Evolutionary conservation across 1,139 yeast species (phyloP).

Genomic region (Ogataea hybrid): DNA sequence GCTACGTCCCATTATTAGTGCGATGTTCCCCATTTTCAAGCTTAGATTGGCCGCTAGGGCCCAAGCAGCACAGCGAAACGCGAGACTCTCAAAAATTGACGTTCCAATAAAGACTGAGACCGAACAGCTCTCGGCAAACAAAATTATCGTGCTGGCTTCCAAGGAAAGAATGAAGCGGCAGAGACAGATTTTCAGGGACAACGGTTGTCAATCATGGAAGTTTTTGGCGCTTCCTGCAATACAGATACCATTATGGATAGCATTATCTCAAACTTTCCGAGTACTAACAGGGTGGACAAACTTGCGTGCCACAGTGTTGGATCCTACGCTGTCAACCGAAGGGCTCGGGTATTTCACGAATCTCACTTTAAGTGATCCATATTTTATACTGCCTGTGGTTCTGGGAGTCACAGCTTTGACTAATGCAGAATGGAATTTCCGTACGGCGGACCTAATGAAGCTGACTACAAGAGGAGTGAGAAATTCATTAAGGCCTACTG

Average conservation of each 20-base stretch:
- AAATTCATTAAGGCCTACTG: conserved; percentile 50
- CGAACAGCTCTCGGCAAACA: conserved; percentile 67
- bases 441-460: conserved; percentile 52
- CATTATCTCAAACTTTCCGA: conserved; percentile 73
- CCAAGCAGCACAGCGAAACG: conserved; percentile 33
- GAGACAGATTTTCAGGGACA: conserved; percentile 58
- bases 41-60: conserved; percentile 66
- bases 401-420: conserved; percentile 69
- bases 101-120: conserved; percentile 29
- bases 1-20: conserved; percentile 64
- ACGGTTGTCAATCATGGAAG: conserved; percentile 79
- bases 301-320: conserved; percentile 52
- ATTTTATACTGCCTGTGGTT: conserved; percentile 62
- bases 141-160: conserved; percentile 66
- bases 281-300: conserved; percentile 70
- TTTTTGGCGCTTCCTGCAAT: conserved; percentile 67
- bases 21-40: conserved; percentile 73
- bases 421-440: conserved; percentile 77
- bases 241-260: conserved; percentile 88
- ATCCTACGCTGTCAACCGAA: conserved; percentile 51
- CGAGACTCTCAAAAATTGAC: conserved; percentile 9
- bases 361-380: conserved; percentile 60
- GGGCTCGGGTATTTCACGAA: conserved; percentile 59
- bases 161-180: conserved; percentile 80
- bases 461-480: conserved; percentile 35